These are phyloP conservation scores for Penicillium sp. DNA, from an alignment of 2,329 filamentous ascomycete genomes.

Conservation along the genomic window DNA sequence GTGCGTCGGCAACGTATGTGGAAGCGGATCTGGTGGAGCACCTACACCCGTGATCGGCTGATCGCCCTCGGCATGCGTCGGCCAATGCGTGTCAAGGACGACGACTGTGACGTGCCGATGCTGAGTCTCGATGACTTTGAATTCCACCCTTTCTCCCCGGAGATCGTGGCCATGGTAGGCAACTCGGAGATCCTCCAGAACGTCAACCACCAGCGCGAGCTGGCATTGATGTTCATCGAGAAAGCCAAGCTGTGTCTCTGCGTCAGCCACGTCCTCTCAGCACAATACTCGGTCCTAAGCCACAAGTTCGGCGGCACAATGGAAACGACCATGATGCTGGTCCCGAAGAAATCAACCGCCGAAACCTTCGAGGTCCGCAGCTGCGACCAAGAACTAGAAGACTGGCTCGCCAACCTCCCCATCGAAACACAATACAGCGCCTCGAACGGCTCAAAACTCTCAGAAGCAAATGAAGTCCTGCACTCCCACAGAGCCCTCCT, in stretches of 20 bases:
- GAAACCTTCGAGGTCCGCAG: constrained; percentile 76
- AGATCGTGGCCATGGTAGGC: constrained; percentile 67
- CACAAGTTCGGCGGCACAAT: constrained; percentile 73
- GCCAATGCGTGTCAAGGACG: constrained; percentile 87
- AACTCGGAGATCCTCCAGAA: constrained; percentile 74
- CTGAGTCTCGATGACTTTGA: constrained; percentile 83
- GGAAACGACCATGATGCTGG: constrained; percentile 82
- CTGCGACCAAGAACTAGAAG: constrained; percentile 77
- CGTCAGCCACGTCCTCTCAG: constrained; percentile 84
- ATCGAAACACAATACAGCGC: constrained; percentile 71
- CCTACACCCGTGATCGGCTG: constrained; percentile 90
- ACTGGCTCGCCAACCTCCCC: constrained; percentile 75
- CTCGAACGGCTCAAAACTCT: constrained; percentile 60
- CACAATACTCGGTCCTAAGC: constrained; percentile 89
- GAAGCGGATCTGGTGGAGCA: constrained; percentile 98
- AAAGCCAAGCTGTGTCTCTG: constrained; percentile 88
- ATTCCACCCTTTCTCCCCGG: constrained; percentile 66
- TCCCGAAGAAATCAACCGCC: constrained; percentile 84
- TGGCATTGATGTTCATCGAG: constrained; percentile 87
- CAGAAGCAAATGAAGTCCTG: constrained; percentile 50
- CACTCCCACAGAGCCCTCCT: constrained; percentile 79
- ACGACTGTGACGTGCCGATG: constrained; percentile 94
- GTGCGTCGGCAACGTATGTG: constrained; percentile 75
- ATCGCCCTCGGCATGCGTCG: constrained; percentile 92
- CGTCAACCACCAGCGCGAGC: constrained; percentile 69